phyloP scores from a whole-genome alignment of 2,329 filamentous ascomycete genomes.

The Neonectria ditissima region DNA sequence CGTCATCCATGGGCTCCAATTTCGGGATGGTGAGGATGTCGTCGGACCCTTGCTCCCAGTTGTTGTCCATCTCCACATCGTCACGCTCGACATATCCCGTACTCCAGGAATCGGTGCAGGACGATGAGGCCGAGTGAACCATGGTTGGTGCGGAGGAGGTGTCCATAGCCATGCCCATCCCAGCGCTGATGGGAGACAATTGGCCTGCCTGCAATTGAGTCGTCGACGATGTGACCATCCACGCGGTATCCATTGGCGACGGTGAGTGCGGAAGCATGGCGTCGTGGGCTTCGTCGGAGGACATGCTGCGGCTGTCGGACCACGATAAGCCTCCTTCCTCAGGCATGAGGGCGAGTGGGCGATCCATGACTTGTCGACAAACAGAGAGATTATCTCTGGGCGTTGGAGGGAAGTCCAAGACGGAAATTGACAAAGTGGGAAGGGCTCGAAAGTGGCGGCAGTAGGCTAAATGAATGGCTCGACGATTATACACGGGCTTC shows the following conservation, averaged over 20 bases:
- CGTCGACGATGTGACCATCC: slow-evolving; percentile 42
- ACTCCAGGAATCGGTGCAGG: slow-evolving; percentile 60
- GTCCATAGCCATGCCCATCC: slow-evolving; percentile 57
- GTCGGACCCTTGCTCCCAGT: slow-evolving; percentile 62
- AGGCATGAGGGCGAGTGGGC: slow-evolving; percentile 55
- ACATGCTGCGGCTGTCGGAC: slow-evolving; percentile 59
- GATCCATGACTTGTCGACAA: slow-evolving; percentile 60
- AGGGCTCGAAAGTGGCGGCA: slow-evolving; percentile 27
- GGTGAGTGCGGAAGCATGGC: slow-evolving; percentile 47
- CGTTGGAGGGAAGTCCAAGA: slow-evolving; percentile 5
- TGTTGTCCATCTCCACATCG: slow-evolving; percentile 55
- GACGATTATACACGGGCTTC: slow-evolving; percentile 34
- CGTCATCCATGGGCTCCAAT: slow-evolving; percentile 68
- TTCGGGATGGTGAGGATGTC: slow-evolving; percentile 64
- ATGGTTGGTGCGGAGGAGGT: slow-evolving; percentile 57
- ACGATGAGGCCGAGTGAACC: slow-evolving; percentile 60
- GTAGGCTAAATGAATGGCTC: slow-evolving; percentile 31
- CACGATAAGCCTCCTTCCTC: slow-evolving; percentile 59
- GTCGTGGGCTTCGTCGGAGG: slow-evolving; percentile 55
- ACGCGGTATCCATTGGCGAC: slow-evolving; percentile 48
- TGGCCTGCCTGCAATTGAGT: slow-evolving; percentile 58
- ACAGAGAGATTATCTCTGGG: neutral
- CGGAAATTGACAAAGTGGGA: slow-evolving; percentile 24
- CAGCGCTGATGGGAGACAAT: slow-evolving; percentile 66
- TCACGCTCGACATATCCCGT: slow-evolving; percentile 54